Conservation (phyloP, 805 yeast genomes). For the Lachancea nothofagi region DNA sequence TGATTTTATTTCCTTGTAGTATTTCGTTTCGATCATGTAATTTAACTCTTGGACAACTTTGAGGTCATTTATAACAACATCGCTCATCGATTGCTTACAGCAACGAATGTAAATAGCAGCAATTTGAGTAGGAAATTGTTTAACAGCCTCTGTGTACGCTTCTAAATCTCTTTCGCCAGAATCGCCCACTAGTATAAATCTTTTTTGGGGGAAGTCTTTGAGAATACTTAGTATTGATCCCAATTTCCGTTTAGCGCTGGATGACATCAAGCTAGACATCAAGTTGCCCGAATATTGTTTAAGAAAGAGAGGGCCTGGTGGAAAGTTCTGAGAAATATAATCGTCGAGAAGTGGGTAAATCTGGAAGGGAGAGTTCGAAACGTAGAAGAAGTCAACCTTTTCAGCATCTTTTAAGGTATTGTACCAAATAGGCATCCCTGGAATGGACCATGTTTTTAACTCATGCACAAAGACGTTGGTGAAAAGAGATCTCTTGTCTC, state of each 20-base stretch:
- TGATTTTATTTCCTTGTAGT: conserved; percentile 6
- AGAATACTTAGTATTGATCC: conserved; percentile 57
- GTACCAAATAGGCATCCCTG: conserved; percentile 73
- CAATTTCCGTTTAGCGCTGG: conserved; percentile 76
- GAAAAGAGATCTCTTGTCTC: conserved; percentile 79
- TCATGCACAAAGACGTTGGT: conserved; percentile 69
- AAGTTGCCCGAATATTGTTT: conserved; percentile 83
- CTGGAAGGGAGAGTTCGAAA: conserved; percentile 95
- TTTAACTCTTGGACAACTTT: conserved; percentile 31
- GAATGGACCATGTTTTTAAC: conserved; percentile 61
- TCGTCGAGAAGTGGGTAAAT: conserved; percentile 47
- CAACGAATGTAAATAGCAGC: conserved; percentile 76
- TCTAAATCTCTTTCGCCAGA: conserved; percentile 95
- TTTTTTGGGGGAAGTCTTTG: conserved; percentile 68
- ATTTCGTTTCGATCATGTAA: conserved; percentile 24
- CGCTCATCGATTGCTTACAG: conserved; percentile 64
- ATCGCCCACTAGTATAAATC: conserved; percentile 85
- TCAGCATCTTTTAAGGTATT: conserved; percentile 39
- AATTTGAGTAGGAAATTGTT: conserved; percentile 54
- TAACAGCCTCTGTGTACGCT: conserved; percentile 73
- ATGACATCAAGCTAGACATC: conserved; percentile 76
- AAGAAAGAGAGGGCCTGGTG: conserved; percentile 77
- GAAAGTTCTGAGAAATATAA: conserved; percentile 43
- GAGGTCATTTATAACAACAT: conserved; percentile 36
- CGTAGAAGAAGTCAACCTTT: conserved; percentile 73